Percentiles rank a stretch among this genome's conserved stretches.
These are phyloP conservation scores for Xylaria sp. DNA, from an alignment of 2,329 filamentous ascomycete genomes.

Conservation along the genomic window DNA sequence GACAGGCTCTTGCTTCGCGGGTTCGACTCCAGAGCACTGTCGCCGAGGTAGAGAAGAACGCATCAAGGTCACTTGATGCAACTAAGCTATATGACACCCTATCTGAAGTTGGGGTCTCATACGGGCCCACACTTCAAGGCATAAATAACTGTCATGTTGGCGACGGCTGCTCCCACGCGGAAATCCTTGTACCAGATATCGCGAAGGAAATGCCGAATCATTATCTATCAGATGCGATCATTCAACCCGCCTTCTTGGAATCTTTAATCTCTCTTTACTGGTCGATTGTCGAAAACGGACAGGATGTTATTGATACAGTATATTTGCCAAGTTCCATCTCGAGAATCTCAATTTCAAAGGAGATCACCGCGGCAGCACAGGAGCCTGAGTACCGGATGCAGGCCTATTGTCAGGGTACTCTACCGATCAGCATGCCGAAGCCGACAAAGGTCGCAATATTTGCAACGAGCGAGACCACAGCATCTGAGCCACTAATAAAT, in stretches of 20 bases:
- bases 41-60: slow-evolving; percentile 45
- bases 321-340: slow-evolving; percentile 57
- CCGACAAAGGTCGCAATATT: slow-evolving; percentile 53
- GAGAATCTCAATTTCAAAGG: slow-evolving; percentile 51
- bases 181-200: slow-evolving; percentile 51
- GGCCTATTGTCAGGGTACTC: slow-evolving; percentile 51
- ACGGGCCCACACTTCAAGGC: slow-evolving; percentile 63
- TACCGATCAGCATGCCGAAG: slow-evolving; percentile 46
- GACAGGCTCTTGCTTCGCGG: slow-evolving; percentile 45
- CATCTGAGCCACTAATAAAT: slow-evolving; percentile 50
- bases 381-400: slow-evolving; percentile 48
- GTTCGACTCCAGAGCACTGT: slow-evolving; percentile 48
- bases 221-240: slow-evolving; percentile 47
- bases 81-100: slow-evolving; percentile 59
- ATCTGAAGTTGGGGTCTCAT: slow-evolving; percentile 58
- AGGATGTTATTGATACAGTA: slow-evolving; percentile 49
- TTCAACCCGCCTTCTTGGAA: slow-evolving; percentile 55
- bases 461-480: slow-evolving; percentile 45
- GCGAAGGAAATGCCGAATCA: slow-evolving; percentile 54
- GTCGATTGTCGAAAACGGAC: slow-evolving; percentile 51
- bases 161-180: slow-evolving; percentile 48
- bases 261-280: slow-evolving; percentile 56
- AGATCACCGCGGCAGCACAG: slow-evolving; percentile 43
- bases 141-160: slow-evolving; percentile 58
- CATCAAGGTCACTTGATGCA: slow-evolving; percentile 47